Conservation (phyloP, 108 stramenopile genomes). For the Fragilariopsis cylindrus region DNA sequence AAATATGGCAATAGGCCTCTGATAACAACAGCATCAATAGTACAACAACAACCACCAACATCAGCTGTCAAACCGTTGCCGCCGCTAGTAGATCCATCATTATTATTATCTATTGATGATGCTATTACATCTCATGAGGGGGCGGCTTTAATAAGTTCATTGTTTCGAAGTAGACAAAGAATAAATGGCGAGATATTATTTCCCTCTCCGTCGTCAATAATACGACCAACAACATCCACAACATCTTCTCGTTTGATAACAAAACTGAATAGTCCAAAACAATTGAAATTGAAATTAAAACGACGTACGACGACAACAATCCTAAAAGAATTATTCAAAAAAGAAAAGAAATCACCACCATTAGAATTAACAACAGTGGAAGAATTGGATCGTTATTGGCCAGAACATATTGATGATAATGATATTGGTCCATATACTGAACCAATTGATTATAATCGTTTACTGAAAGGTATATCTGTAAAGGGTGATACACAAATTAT, state of each 20-base stretch:
- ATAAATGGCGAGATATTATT: background rate
- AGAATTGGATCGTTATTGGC: conserved; percentile 27
- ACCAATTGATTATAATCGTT: conserved; percentile 56
- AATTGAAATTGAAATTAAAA: background rate
- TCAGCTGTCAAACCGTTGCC: no score
- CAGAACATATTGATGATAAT: conserved; percentile 14
- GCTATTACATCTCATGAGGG: background rate
- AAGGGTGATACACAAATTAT: conserved; percentile 80
- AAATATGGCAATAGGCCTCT: no score
- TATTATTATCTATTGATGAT: no score
- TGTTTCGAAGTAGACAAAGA: background rate
- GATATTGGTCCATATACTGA: conserved; percentile 50
- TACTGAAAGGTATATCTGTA: conserved; percentile 58
- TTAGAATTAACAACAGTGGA: conserved; percentile 16
- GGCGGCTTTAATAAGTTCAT: background rate
- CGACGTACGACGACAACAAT: no score
- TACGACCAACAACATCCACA: background rate
- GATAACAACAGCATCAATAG: no score
- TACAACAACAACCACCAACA: no score
- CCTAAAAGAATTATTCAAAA: no score
- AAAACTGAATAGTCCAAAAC: background rate
- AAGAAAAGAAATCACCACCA: no score
- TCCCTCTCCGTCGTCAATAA: background rate
- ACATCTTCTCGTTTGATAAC: no score
- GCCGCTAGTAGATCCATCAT: no score